Percentiles rank a stretch among this genome's conserved stretches.
Conservation (phyloP, 352 stramenopile species). For the Halophytophthora polymorphica region DNA sequence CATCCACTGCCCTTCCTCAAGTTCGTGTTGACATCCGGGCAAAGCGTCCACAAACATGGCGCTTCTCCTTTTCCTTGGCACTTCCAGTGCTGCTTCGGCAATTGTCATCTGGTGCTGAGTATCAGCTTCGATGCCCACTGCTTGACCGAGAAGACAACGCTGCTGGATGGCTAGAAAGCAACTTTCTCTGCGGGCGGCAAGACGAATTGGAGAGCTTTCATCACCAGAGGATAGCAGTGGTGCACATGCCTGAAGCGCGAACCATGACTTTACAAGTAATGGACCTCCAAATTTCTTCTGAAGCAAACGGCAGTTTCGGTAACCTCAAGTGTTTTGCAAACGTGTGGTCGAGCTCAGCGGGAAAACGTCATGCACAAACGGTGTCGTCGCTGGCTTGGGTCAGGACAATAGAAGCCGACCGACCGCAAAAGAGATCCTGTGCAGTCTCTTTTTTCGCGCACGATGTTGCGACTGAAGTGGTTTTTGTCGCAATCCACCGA, state of each 20-base stretch:
- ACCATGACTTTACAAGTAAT: slow-evolving; percentile 10
- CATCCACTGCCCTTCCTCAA: slow-evolving; percentile 9
- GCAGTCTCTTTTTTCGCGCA: slow-evolving; percentile 11
- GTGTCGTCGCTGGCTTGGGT: slow-evolving; percentile 8
- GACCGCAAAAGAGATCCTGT: too few species aligned
- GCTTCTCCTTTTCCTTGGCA: slow-evolving; percentile 8
- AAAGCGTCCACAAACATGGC: slow-evolving; percentile 8
- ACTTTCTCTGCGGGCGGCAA: slow-evolving; percentile 11
- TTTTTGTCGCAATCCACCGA: slow-evolving; percentile 20
- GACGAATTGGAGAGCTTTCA: slow-evolving; percentile 4
- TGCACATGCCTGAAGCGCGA: slow-evolving; percentile 4
- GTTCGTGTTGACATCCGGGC: slow-evolving; percentile 16
- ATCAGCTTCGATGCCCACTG: slow-evolving; percentile 6
- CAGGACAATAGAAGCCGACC: background rate
- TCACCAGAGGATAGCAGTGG: background rate
- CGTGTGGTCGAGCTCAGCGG: slow-evolving; percentile 16
- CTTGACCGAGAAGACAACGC: slow-evolving; percentile 11
- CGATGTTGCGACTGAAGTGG: slow-evolving; percentile 11
- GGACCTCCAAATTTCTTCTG: background rate
- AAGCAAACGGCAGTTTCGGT: background rate
- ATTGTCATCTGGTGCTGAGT: slow-evolving; percentile 6
- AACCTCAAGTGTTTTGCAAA: slow-evolving; percentile 8
- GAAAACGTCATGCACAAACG: slow-evolving; percentile 10
- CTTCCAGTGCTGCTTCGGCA: slow-evolving; percentile 11
- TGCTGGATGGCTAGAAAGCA: slow-evolving; percentile 9